Base-by-base conservation (phyloP, 768 basidiomycete genomes). In the Naganishia onofrii region DNA sequence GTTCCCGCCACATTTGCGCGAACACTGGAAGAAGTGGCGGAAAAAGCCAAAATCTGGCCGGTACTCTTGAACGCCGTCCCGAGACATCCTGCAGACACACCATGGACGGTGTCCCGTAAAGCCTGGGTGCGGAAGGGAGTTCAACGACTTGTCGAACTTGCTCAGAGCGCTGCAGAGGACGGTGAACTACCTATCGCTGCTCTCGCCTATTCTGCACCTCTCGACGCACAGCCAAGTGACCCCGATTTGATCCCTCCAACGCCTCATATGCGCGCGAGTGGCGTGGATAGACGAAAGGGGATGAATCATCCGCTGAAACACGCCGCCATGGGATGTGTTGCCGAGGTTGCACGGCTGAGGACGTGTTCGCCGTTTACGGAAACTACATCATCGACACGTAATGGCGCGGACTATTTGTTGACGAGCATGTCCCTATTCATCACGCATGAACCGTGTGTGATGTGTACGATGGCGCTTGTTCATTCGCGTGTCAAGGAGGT, bases 381-480 rank as follows among this genome's bases (percentile, higher is more conserved):
- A 19, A 73, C 76, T 8, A 57, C 70, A 23, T 78, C 80, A 1
- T 76, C 77, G 7, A 42, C 42, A 5, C 57, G 79, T n/a, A 92
- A 91, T 74, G 89, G 91, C 17, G 82, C 88, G 0, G 89, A 90
- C 76, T 99, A 99, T 81, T 88, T 97, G 53, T 84, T 98, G 29
- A 97, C 93, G 0, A 87, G 88, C 1, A 85, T 88, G 21, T 87
- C 88, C 0, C 84, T 97, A 29, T 98, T 98, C 83, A 87, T 88
- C 66, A 92, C 92, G 12, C 95, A 99, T 81, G 96, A 99, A 75
- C 96, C 96, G 0, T 99, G 96, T 75, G 86, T 99, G 68, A 93
- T 98, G 92, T 99, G 96, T 80, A 87, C 88, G 75, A 99, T 99
- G 96, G 92, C 93, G 1, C 82, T 98, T 26, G 83, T 96, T 7